Evolutionary conservation across 768 basidiomycete genomes (phyloP), one percentile per base, ranked within the genome.

Genomic region (Podaxis sp.): DNA sequence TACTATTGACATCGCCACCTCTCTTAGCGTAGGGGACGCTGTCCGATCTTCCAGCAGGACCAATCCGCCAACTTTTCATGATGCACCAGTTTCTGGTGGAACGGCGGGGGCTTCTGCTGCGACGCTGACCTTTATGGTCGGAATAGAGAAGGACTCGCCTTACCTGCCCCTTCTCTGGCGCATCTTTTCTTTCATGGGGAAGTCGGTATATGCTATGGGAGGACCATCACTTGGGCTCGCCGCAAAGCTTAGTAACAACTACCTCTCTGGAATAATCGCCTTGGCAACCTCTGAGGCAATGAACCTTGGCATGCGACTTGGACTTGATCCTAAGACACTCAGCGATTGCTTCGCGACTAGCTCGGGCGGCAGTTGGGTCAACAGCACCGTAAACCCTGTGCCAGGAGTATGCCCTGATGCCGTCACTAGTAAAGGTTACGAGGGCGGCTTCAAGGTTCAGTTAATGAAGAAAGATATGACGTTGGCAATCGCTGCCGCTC

Each of bases 391-490:
- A n/a, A 81, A 81, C 54, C 80, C 79, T 28, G 78, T 80, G 0
- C 79, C 79, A 2, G 78, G 80, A 2, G 78, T 80, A 7, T 79
- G 78, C 64, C 77, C 78, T 11, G 73, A 76, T 30, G 78, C 78
- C 1, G 77, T 78, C 11, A 78, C 79, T 20, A 80, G 77, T 59
- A 74, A 70, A 53, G 73, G 74, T 15, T 78, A 81, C 63, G 73
- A 79, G 61, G 78, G 78, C 17, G 78, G 79, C 15, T 80, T 81
- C 63, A 79, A 79, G 70, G 77, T 81, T 4, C 77, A 81, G 54
- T 60, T 80, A 26, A 80, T 81, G 79, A 80, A 79, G 67, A 81
- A 81, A 68, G 79, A 80, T 48, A 74, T 80, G 69, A 65, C 68
- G 17, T 69, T 81, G 22, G 80, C 80, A 1, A 71, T 76, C 2